These are phyloP conservation scores for Leptographium radiaticola DNA, from an alignment of 2,329 filamentous ascomycete species.

Conservation along the genomic window DNA sequence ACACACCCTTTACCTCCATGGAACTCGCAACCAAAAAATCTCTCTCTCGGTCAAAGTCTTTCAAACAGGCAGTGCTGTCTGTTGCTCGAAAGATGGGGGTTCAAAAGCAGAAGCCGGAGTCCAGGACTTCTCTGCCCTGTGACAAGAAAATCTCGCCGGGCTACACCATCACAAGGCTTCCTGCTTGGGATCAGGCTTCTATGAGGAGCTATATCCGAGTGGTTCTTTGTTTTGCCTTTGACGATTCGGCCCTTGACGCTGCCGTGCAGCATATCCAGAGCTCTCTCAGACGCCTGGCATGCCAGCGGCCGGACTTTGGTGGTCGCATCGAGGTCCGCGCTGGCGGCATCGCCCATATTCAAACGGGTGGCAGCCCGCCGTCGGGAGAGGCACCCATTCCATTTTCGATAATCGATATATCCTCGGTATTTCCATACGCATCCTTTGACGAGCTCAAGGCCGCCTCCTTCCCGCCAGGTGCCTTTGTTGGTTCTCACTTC, in stretches of 20 bases:
- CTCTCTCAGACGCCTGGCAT: conserved; percentile 11
- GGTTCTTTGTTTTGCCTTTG: conserved; percentile 15
- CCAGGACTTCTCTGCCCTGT: neutral
- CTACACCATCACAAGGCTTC: conserved; percentile 1
- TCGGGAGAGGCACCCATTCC: conserved; percentile 8
- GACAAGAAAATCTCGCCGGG: neutral
- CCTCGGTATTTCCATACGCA: conserved; percentile 11
- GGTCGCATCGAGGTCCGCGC: conserved; percentile 14
- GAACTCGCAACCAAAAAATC: neutral
- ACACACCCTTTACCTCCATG: too few species aligned
- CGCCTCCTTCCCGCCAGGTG: conserved; percentile 17
- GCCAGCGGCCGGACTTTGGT: conserved; percentile 16
- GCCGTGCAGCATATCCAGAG: conserved; percentile 9
- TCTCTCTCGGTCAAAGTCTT: neutral
- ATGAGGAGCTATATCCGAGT: conserved; percentile 12
- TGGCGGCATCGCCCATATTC: conserved; percentile 11
- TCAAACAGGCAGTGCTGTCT: neutral
- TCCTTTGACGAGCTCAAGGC: conserved; percentile 16
- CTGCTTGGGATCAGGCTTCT: conserved; percentile 11
- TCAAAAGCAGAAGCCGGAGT: neutral
- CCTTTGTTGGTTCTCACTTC: conserved; percentile 18
- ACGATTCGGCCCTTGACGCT: neutral
- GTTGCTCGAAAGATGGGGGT: neutral
- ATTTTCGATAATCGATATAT: conserved; percentile 11
- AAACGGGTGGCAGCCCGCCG: conserved; percentile 6